Base-by-base conservation (phyloP, 352 stramenopile species). In the Globisporangium parvum region DNA sequence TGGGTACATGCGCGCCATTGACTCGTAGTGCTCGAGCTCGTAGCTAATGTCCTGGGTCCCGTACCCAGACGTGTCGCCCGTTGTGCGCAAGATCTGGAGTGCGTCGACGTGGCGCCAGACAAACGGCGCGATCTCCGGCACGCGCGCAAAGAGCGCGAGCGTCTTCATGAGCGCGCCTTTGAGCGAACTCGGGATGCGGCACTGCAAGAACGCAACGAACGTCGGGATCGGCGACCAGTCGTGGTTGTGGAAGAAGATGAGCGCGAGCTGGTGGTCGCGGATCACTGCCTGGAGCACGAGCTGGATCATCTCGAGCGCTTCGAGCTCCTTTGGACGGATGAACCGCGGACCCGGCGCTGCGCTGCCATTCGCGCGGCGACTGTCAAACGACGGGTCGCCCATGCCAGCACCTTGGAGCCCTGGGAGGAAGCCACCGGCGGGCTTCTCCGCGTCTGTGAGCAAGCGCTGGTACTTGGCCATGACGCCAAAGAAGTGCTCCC, bases 151-250 rank as follows among this genome's bases (percentile, higher is more conserved):
- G 0, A 72, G 64, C 57, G 85, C 73, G 1, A 94, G 61, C 0
- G 85, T 92, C 67, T 90, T 91, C 85, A 94, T 94, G 47, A 94
- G 71, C 39, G 80, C 76, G 26, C 85, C 85, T 60, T 94, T 94
- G 2, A 94, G 65, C 17, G 81, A 87, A 50, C 81, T 93, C 21
- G 85, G 85, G 35, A 94, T 90, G 14, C 80, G 78, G 47, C 80
- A 93, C 53, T 91, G 85, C 41, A 94, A 42, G 56, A 94, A 90
- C 15, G 81, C 72, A 33, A 93, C 80, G 47, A 94, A 92, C 20
- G 79, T 89, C 50, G 82, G 70, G 39, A 94, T 86, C 17, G 83
- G 80, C 41, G 81, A 85, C 78, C 79, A 91, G 50, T 92, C 81
- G 41, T 91, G 85, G 58, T 91, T 91, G 70, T 93, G 80, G 66